A percentile compares a stretch with the other conserved stretches of the same genome.
These are phyloP conservation scores for Wickerhamiella cacticola DNA, from an alignment of 805 yeast species.

Conservation along the genomic window DNA sequence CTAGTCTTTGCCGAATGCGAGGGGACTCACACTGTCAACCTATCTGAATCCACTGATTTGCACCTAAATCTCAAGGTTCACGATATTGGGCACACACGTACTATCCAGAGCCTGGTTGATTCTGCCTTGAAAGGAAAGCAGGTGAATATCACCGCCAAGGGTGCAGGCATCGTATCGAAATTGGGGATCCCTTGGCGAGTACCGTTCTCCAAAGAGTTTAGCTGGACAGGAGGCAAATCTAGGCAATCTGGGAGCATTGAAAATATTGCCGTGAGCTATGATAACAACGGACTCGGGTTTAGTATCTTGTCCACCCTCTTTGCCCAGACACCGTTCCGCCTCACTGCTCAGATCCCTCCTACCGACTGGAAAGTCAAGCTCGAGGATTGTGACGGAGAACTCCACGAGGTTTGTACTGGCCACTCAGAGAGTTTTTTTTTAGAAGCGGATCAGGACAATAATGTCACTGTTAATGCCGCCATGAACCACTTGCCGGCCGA, in stretches of 20 bases:
- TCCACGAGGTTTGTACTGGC: slow-evolving; percentile 17
- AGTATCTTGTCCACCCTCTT: not conserved
- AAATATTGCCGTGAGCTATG: not conserved
- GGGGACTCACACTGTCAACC: not conserved
- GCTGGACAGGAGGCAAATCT: not conserved
- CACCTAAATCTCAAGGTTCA: not conserved
- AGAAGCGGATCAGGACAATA: slow-evolving; percentile 4
- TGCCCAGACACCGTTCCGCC: not conserved
- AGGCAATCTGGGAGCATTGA: not conserved
- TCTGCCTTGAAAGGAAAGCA: not conserved
- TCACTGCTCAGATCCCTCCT: slow-evolving; percentile 20
- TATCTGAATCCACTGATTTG: not conserved
- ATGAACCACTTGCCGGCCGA: slow-evolving; percentile 20
- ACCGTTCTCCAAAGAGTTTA: slow-evolving; percentile 8
- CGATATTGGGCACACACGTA: slow-evolving; percentile 19
- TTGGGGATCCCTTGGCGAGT: slow-evolving; percentile 17
- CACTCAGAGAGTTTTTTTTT: slow-evolving; percentile 13
- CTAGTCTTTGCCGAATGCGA: not conserved
- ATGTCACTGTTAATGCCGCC: slow-evolving; percentile 17
- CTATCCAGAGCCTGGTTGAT: slow-evolving; percentile 13
- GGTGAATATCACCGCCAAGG: slow-evolving; percentile 13
- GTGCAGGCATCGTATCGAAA: slow-evolving; percentile 12
- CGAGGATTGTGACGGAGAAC: slow-evolving; percentile 22
- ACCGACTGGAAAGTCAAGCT: slow-evolving; percentile 24
- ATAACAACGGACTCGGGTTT: not conserved